Evolutionary conservation across 768 basidiomycete species (phyloP).

Genomic region (Xerocomellus amylosporus): DNA sequence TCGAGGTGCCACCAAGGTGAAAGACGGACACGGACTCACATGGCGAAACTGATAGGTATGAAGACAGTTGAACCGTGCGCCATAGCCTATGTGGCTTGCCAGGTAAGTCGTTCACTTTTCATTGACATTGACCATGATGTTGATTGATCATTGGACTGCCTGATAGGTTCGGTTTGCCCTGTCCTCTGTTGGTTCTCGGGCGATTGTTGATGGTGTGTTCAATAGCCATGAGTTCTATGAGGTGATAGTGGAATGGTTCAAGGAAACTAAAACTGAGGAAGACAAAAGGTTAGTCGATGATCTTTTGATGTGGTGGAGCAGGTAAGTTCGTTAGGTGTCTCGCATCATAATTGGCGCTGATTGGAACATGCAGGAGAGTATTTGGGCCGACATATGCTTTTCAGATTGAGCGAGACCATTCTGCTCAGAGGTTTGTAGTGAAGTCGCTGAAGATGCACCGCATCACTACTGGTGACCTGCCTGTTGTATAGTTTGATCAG

Average conservation of each 20-base stretch:
- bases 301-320: neutral
- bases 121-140: no score
- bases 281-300: neutral
- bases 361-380: neutral
- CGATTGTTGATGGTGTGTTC: neutral
- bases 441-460: neutral
- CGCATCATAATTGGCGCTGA: neutral
- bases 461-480: neutral
- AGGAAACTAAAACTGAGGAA: no score
- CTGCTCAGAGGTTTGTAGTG: no score
- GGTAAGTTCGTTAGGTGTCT: neutral
- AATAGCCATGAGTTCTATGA: neutral
- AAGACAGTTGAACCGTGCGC: neutral
- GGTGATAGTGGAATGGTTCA: slow-evolving; percentile 1
- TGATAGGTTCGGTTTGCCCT: slow-evolving; percentile 1
- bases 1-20: neutral
- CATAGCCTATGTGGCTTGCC: slow-evolving; percentile 8
- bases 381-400: neutral
- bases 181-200: neutral
- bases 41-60: no score
- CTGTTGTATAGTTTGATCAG: neutral
- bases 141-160: no score
- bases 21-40: no score
- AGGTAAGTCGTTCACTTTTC: neutral
- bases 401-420: no score